These are phyloP conservation scores for Termitomyces sp. DNA, from an alignment of 768 basidiomycete species.

Conservation along the genomic window DNA sequence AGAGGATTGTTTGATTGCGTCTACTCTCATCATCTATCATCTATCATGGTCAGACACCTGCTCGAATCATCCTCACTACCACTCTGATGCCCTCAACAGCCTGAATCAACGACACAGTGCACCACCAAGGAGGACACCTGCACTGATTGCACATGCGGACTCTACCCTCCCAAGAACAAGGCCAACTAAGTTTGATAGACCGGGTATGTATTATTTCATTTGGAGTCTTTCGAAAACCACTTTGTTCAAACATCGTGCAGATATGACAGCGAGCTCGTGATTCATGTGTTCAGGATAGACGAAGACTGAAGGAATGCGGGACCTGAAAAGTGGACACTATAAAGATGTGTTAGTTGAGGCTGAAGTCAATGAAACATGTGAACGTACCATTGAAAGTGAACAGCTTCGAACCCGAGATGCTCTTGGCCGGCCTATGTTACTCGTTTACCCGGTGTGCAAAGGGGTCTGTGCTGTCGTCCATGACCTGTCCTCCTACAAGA, in stretches of 20 bases:
- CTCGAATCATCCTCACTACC: not conserved
- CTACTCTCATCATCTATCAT: not conserved
- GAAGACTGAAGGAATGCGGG: not conserved
- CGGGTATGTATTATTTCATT: not conserved
- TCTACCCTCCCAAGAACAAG: conserved; percentile 32
- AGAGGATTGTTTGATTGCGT: not conserved
- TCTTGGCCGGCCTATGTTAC: not conserved
- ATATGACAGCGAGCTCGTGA: not conserved
- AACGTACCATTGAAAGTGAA: not conserved
- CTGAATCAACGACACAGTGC: conserved; percentile 13
- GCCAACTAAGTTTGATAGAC: not conserved
- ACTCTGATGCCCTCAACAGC: not conserved
- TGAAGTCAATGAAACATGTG: not conserved
- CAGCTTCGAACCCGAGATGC: not conserved
- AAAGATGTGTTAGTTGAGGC: not conserved
- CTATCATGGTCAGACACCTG: not conserved
- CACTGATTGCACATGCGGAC: conserved; percentile 27
- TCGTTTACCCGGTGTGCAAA: conserved; percentile 35
- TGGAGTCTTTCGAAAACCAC: not conserved
- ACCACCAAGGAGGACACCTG: conserved; percentile 21
- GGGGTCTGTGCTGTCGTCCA: conserved; percentile 59
- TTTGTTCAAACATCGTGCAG: not conserved
- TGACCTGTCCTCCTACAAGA: conserved; percentile 55
- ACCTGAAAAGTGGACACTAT: not conserved
- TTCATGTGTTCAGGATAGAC: not conserved